Conservation (phyloP, 768 basidiomycete species). For the Auriscalpium orientale region DNA sequence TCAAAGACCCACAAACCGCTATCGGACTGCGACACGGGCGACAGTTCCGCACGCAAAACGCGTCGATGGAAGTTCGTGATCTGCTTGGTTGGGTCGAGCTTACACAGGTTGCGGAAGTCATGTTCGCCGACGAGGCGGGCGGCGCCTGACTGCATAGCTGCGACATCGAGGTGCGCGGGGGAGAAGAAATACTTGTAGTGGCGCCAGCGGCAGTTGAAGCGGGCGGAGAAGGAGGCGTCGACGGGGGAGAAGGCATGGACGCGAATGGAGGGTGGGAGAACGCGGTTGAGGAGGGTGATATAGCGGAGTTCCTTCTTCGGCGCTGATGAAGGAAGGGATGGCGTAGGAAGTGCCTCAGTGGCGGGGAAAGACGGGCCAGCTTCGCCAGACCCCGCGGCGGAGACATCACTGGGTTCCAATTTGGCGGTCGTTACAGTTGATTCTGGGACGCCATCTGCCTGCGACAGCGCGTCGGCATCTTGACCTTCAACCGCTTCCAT, state of each 20-base stretch:
- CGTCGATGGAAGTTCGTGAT: slow-evolving; percentile 69
- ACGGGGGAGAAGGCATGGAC: slow-evolving; percentile 94
- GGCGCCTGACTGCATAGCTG: slow-evolving; percentile 71
- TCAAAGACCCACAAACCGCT: slow-evolving; percentile 63
- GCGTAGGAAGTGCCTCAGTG: slow-evolving; percentile 1
- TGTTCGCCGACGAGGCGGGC: slow-evolving; percentile 73
- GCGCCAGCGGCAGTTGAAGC: slow-evolving; percentile 77
- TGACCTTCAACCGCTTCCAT: slow-evolving; percentile 11
- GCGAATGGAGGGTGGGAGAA: slow-evolving; percentile 86
- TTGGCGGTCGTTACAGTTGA: not conserved
- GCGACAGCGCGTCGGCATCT: not conserved
- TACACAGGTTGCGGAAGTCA: slow-evolving; percentile 95
- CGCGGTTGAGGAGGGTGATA: slow-evolving; percentile 70
- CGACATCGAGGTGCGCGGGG: slow-evolving; percentile 58
- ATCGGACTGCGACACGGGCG: slow-evolving; percentile 26
- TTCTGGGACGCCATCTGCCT: not conserved
- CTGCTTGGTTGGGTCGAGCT: slow-evolving; percentile 87
- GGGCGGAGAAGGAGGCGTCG: slow-evolving; percentile 68
- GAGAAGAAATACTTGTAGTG: slow-evolving; percentile 99
- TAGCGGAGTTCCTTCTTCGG: slow-evolving; percentile 58
- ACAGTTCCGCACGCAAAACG: slow-evolving; percentile 61
- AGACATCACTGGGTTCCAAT: not conserved
- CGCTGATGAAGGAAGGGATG: slow-evolving; percentile 14
- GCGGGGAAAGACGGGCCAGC: not conserved
- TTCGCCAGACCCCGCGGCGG: not conserved